phyloP scores from a whole-genome alignment of 2,329 filamentous ascomycete species.

The Stachybotrys chlorohalonatus region DNA sequence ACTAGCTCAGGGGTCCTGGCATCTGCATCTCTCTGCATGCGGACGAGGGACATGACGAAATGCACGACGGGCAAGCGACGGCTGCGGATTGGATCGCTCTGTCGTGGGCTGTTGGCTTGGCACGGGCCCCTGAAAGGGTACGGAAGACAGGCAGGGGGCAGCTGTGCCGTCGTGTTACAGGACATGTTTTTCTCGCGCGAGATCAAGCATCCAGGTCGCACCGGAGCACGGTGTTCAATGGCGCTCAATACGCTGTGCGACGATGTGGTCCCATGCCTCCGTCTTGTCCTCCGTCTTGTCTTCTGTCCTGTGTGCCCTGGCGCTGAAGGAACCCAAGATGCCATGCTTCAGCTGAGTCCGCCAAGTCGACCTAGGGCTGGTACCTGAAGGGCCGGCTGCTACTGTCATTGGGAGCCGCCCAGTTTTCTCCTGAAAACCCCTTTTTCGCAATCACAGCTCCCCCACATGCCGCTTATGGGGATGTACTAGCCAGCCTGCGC shows the following conservation, averaged over 20 bases:
- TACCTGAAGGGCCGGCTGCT: neutral
- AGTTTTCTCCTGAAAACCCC: neutral
- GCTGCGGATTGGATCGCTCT: no score
- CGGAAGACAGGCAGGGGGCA: no score
- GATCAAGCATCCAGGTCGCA: no score
- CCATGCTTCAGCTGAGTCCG: neutral
- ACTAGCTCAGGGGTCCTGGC: neutral
- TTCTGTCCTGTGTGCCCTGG: no score
- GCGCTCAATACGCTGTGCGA: no score
- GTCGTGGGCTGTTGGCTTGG: neutral
- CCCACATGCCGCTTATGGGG: neutral
- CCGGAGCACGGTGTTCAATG: no score
- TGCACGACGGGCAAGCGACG: neutral
- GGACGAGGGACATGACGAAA: neutral
- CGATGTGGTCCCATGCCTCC: no score
- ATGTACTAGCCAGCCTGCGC: neutral
- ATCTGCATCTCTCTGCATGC: neutral
- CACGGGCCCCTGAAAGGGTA: neutral
- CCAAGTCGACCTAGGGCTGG: neutral
- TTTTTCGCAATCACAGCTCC: neutral
- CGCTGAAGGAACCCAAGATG: no score
- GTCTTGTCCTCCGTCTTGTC: no score
- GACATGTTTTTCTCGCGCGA: no score
- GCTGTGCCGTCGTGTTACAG: no score
- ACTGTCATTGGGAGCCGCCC: no score